A percentile compares a stretch with the other conserved stretches of the same genome.
phyloP scores from a whole-genome alignment of 2,329 filamentous ascomycete species.

The Colletotrichum somersetense region DNA sequence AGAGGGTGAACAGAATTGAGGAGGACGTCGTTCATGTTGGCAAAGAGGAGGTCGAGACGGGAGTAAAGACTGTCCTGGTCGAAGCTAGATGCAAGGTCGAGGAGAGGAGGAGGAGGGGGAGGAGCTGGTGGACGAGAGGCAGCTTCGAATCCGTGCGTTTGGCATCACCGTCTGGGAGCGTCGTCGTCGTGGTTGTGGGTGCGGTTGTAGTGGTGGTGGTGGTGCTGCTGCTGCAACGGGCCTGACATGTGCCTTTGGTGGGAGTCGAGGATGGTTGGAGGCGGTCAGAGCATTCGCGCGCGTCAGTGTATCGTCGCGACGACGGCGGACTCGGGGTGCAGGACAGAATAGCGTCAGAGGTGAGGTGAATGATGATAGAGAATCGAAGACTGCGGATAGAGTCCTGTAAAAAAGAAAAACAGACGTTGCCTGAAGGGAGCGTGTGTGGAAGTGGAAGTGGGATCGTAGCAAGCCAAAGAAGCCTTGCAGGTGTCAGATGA shows the following conservation, averaged over 20 bases:
- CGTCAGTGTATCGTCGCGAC: constrained; percentile 29
- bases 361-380: background rate
- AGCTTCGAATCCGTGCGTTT: constrained; percentile 33
- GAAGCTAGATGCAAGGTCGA: constrained; percentile 6
- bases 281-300: constrained; percentile 37
- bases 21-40: constrained; percentile 42
- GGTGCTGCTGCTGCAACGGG: constrained; percentile 13
- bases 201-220: background rate
- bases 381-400: background rate
- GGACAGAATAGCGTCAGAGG: constrained; percentile 1
- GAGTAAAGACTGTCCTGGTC: constrained; percentile 2
- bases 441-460: background rate
- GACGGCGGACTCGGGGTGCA: background rate
- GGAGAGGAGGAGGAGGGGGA: constrained; percentile 1
- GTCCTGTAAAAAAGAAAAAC: background rate
- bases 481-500: constrained; percentile 23
- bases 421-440: background rate
- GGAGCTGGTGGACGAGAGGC: constrained; percentile 22
- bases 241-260: constrained; percentile 36
- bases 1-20: constrained; percentile 40
- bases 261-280: constrained; percentile 8
- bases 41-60: background rate
- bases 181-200: background rate
- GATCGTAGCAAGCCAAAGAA: background rate
- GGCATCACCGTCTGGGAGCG: constrained; percentile 36